Base-by-base conservation (phyloP, 768 basidiomycete species). In the Xanthoconium purpureum region DNA sequence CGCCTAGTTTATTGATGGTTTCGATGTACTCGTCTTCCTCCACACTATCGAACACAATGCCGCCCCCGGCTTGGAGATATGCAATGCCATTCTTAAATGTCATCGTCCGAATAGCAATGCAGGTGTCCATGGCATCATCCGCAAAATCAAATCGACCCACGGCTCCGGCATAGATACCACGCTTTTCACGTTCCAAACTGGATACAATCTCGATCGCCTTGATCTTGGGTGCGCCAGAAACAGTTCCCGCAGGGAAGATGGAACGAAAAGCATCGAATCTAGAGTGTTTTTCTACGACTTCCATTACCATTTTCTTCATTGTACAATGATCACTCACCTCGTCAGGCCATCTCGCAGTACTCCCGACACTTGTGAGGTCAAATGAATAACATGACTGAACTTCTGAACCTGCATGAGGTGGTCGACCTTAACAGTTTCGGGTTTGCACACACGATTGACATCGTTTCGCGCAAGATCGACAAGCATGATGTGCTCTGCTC, bases 201-300 rank as follows among this genome's bases (percentile, higher is more conserved):
- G 87, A 87, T 30, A 99, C 77, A 40, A 99, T 85, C 71, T 99
- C 93, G 59, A 99, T 92, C 1, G 97, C 97, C 70, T 96, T 97
- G 73, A 99, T 95, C 75, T 99, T 99, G 3, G 97, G 97, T 33
- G 97, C 97, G 24, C 97, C 97, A 1, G 96, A 98, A 28, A 99
- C 97, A 3, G 97, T 99, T 0, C 97, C 97, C 17, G 96, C 95
- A 2, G 97, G 97, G 78, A 99, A 98, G 61, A 99, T 98, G 24
- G 96, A 98, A 11, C 96, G 85, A 82, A 99, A 98, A 0, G 97
- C 97, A 69, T 98, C 96, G 67, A 98, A 99, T 61, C 95, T 95
- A 62, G 3, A 6, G 30, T 28, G 39, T 39, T 58, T 40, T 48
- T 20, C 48, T 47, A 20, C 50, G 52, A 48, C 18, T 53, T 58